Conservation (phyloP, 805 yeast genomes). For the Nadsonia fulvescens region DNA sequence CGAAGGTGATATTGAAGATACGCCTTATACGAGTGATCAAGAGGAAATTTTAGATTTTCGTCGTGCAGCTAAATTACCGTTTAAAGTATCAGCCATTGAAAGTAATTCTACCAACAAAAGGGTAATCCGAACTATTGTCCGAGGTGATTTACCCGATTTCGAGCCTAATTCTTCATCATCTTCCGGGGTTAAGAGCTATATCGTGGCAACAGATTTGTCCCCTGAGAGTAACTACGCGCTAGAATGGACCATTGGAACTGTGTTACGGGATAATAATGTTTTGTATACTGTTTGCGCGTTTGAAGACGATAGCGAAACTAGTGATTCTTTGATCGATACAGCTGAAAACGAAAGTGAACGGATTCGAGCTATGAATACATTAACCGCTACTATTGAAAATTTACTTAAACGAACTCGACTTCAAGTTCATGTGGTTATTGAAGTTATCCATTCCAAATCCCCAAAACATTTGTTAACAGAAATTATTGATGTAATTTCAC, state of each 20-base stretch:
- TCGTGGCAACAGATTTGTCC: conserved; percentile 66
- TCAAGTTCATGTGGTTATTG: conserved; percentile 56
- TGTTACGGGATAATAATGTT: conserved; percentile 67
- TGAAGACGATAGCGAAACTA: conserved; percentile 16
- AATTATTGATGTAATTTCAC: conserved; percentile 50
- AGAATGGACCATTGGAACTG: conserved; percentile 78
- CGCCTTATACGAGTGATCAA: conserved; percentile 52
- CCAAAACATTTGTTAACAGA: conserved; percentile 56
- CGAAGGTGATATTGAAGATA: conserved; percentile 12
- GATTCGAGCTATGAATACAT: conserved; percentile 24
- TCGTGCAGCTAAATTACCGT: conserved; percentile 35
- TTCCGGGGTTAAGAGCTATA: conserved; percentile 41
- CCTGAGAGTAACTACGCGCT: conserved; percentile 71
- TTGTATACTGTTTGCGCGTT: conserved; percentile 40
- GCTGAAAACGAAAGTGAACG: conserved; percentile 23
- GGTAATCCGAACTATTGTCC: conserved; percentile 49
- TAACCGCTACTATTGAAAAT: conserved; percentile 23
- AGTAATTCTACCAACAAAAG: conserved; percentile 34
- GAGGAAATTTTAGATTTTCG: conserved; percentile 48
- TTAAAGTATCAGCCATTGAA: conserved; percentile 37
- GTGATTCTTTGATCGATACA: conserved; percentile 2
- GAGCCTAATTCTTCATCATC: conserved; percentile 6
- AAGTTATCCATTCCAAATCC: conserved; percentile 58
- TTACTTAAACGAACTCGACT: conserved; percentile 46
- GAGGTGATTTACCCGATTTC: conserved; percentile 46